phyloP scores from a whole-genome alignment of 1,284 basidiomycete species.

The Takashimella koratensis region DNA sequence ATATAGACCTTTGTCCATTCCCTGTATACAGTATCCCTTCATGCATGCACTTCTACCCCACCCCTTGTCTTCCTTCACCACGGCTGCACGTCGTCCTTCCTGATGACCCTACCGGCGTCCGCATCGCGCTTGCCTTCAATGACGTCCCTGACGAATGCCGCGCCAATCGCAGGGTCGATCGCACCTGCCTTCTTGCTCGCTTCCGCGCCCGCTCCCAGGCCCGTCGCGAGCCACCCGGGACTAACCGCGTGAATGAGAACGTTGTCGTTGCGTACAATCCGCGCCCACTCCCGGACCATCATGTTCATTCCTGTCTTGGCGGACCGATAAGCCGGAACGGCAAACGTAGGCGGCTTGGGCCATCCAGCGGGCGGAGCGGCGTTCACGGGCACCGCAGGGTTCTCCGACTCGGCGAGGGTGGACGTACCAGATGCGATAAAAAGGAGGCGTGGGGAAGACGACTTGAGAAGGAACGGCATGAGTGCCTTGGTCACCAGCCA shows the following conservation, averaged over 20 bases:
- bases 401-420: not conserved
- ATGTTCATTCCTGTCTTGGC: constrained; percentile 14
- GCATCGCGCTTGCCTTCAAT: constrained; percentile 10
- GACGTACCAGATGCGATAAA: constrained; percentile 2
- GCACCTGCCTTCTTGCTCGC: constrained; percentile 8
- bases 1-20: too few relatives aligned
- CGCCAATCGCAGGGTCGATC: constrained; percentile 7
- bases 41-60: too few relatives aligned
- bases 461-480: constrained; percentile 8
- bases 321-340: constrained; percentile 7
- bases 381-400: too few relatives aligned
- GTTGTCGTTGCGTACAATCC: constrained; percentile 5
- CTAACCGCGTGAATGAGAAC: constrained; percentile 6
- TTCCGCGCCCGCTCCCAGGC: constrained; percentile 5
- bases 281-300: constrained; percentile 10
- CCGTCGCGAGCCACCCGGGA: constrained; percentile 13
- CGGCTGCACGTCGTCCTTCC: too few relatives aligned
- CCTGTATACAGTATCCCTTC: too few relatives aligned
- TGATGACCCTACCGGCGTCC: too few relatives aligned
- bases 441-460: constrained; percentile 6
- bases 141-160: constrained; percentile 5
- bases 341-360: too few relatives aligned
- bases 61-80: too few relatives aligned
- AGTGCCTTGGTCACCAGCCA: constrained; percentile 8
- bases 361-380: too few relatives aligned